These are phyloP conservation scores for Barnettozyma vustinii DNA, from an alignment of 805 yeast species.

Conservation along the genomic window DNA sequence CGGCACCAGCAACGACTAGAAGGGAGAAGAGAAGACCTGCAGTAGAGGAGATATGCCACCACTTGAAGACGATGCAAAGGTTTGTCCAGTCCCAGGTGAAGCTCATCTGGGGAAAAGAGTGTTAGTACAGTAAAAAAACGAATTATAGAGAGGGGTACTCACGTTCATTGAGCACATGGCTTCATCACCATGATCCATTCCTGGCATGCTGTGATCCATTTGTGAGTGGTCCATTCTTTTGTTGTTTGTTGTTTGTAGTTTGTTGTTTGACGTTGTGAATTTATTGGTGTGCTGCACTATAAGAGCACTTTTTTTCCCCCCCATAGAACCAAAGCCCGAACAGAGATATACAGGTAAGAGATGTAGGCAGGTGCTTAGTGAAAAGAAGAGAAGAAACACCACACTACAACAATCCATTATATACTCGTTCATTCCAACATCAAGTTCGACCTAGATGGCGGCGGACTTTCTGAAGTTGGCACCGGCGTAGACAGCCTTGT, in stretches of 20 bases:
- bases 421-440: background rate
- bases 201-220: constrained; percentile 24
- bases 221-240: constrained; percentile 9
- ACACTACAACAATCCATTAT: background rate
- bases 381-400: no score
- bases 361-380: no score
- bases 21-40: constrained; percentile 49
- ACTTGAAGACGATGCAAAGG: constrained; percentile 64
- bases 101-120: constrained; percentile 39
- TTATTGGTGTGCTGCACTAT: background rate
- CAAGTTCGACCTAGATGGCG: constrained; percentile 23
- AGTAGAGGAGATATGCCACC: constrained; percentile 71
- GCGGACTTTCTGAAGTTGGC: constrained; percentile 64
- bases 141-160: constrained; percentile 16
- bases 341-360: background rate
- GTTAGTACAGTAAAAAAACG: constrained; percentile 13
- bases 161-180: constrained; percentile 50
- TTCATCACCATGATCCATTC: constrained; percentile 20
- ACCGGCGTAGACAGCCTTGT: constrained; percentile 96
- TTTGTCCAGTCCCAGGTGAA: constrained; percentile 76
- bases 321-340: background rate
- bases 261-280: background rate
- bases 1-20: constrained; percentile 39
- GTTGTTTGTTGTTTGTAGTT: background rate
- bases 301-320: background rate